Evolutionary conservation across 495 filamentous ascomycete species (phyloP), one percentile per base, ranked within the genome.

Genomic region (Penicillium arizonense): DNA sequence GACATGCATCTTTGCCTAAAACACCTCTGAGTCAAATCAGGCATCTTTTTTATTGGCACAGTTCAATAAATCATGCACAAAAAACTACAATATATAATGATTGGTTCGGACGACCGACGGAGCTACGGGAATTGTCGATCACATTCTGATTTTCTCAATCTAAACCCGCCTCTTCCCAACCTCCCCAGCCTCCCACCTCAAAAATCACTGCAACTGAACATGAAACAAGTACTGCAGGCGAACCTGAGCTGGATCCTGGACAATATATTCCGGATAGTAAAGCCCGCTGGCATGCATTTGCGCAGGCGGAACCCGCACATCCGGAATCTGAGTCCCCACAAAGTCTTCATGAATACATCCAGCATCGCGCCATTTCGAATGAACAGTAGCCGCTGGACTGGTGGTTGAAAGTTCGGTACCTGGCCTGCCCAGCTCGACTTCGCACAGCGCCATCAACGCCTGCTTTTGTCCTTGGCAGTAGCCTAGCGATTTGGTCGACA

Each of bases 151-250:
- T 34, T 46, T 3, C n/a, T 32, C 30, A 53, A 39, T 18, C 23
- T 20, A 21, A 35, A 4, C 33, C 39, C 38, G 30, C 23, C 20
- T 6, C 44, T 21, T 47, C 44, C 33, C 39, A 20, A 8, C 11
- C 39, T 10, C 14, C 26, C 18, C 24, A 18, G 12, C 12, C 33
- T 14, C 12, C 12, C 32, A 28, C 21, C 26, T 14, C 2, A 28
- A 16, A 34, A 16, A 16, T 50, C 16, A 48, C 13, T 18, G 11
- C 39, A 60, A 51, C 10, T 53, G 44, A 8, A 88, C 74, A 10
- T 80, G 75, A 57, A 92, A 80, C n/a, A 93, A 69, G 61, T 93
- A 94, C 21, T 84, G 77, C 34, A 90, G 74, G 28, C 82, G 79
- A 13, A 93, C 74, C 66, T 92, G 89, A 2, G 82, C 71, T 3